Evolutionary conservation across 2,329 filamentous ascomycete genomes (phyloP).

Genomic region (Colletotrichum salicis): DNA sequence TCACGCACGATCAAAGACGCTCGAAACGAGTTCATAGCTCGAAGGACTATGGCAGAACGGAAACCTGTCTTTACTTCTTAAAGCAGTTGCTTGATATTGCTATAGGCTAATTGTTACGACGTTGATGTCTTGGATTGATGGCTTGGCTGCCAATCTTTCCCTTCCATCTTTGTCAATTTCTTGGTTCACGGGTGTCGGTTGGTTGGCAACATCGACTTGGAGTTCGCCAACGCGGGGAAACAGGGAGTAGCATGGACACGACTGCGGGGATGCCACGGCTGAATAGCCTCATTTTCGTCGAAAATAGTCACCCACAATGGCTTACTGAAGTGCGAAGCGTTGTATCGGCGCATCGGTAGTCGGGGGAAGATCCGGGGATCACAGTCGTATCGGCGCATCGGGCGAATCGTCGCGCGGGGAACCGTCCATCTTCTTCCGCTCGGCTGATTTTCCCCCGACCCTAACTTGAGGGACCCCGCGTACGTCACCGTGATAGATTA

Average conservation of each 20-base stretch:
- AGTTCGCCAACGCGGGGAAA: background rate
- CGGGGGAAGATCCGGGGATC: slow-evolving; percentile 24
- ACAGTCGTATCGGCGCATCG: slow-evolving; percentile 11
- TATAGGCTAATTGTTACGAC: too few relatives aligned
- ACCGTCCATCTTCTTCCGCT: slow-evolving; percentile 1
- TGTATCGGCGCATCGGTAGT: slow-evolving; percentile 6
- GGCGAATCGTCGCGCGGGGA: slow-evolving; percentile 26
- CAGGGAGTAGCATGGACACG: background rate
- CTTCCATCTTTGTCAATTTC: background rate
- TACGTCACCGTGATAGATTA: slow-evolving; percentile 22
- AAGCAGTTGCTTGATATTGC: too few relatives aligned
- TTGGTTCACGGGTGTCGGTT: background rate
- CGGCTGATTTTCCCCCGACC: slow-evolving; percentile 27
- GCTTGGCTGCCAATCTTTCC: slow-evolving; percentile 1
- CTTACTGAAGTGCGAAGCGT: background rate
- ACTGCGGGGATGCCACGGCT: slow-evolving; percentile 19
- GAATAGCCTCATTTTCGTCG: background rate
- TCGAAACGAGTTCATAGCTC: too few relatives aligned
- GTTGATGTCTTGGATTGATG: background rate
- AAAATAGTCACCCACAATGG: background rate
- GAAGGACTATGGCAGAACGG: too few relatives aligned
- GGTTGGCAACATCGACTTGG: slow-evolving; percentile 16
- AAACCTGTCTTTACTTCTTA: too few relatives aligned
- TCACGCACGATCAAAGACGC: too few relatives aligned
- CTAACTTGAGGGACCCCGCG: background rate